Evolutionary conservation across 345 rosid species (phyloP), one percentile per base, ranked within the genome.

Genomic region (Boechera stricta): DNA sequence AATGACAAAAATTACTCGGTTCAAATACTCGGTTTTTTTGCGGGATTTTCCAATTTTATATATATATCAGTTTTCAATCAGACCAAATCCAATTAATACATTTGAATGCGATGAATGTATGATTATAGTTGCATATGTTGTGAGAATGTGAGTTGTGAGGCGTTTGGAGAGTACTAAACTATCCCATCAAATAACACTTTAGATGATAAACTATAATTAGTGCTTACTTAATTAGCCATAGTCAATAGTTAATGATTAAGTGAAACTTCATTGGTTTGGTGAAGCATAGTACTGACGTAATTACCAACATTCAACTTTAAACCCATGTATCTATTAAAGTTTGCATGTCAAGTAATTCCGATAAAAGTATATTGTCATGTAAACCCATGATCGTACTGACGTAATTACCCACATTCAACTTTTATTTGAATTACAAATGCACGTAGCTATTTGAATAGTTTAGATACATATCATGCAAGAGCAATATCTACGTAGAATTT

Each of bases 331-430:
- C 24, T 21, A 21, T 21, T 21, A 76, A 10, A 69, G 75, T 76
- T 69, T 76, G 70, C 80, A 69, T 76, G 80, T 76, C 75, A 69
- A 69, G 80, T 71, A 69, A 76, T 52, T 76, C 38, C 80, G 13
- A 33, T 64, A 69, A 2, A 7, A 42, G 41, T 51, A 32, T 67
- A 31, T 57, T 75, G 41, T 69, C 75, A 42, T 76, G 75, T 77
- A 52, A 77, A 53, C 8, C 16, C 52, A 70, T 70, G 59, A 71
- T 77, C 80, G 64, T 36, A 69, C 65, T 70, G 71, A 77, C 80
- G 80, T 77, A 77, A 64, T 63, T 55, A 10, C 16, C 71, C 76
- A 70, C 71, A 62, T 63, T 16, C 73, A 57, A 5, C 7, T 57
- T 74, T 49, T 33, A 54, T 69, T 21, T 53, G 36, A 26, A 21